These are phyloP conservation scores for Sclerotinia trifoliorum DNA, from an alignment of 2,329 filamentous ascomycete species.

Conservation along the genomic window DNA sequence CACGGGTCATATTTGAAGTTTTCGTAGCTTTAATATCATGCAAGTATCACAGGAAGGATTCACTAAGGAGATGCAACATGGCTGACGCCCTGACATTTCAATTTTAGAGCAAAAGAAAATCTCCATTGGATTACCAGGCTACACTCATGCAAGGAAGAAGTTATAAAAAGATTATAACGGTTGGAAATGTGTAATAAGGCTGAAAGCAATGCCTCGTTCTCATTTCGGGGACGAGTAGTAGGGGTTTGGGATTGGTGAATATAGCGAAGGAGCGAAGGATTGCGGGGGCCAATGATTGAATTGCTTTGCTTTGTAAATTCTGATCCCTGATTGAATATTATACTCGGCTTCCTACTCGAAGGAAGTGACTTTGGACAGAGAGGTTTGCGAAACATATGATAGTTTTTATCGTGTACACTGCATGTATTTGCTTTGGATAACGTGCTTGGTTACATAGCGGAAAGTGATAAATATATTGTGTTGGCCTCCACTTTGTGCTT, in stretches of 20 bases:
- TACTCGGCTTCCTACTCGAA: not conserved
- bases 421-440: not conserved
- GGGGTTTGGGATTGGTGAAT: not conserved
- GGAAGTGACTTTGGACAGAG: not conserved
- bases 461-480: not conserved
- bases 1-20: not conserved
- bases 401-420: not conserved
- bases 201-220: slow-evolving; percentile 14
- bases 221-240: not conserved
- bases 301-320: not conserved
- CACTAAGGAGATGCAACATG: not conserved
- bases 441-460: not conserved
- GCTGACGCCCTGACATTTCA: not conserved
- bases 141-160: not conserved
- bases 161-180: slow-evolving; percentile 5
- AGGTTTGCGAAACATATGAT: not conserved
- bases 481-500: not conserved
- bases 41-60: slow-evolving; percentile 3
- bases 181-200: slow-evolving; percentile 13
- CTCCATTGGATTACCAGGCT: not conserved
- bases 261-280: slow-evolving; percentile 10
- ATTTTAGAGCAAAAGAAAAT: not conserved
- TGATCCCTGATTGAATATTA: not conserved
- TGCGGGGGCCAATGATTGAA: not conserved
- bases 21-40: not conserved